Base-by-base conservation (phyloP, 768 basidiomycete genomes). In the Hericium erinaceus region DNA sequence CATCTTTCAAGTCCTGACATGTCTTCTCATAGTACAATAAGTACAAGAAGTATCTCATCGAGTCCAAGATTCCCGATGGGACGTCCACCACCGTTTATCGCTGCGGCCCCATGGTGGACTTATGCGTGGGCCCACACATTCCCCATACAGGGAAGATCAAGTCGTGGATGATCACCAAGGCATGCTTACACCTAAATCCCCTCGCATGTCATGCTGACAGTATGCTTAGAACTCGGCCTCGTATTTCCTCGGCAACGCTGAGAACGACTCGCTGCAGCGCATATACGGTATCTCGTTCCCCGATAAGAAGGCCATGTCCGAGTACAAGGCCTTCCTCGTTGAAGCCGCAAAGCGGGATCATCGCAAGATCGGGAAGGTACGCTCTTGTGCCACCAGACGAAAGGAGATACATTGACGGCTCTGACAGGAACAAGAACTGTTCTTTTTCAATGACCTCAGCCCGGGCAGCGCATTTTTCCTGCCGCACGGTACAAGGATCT, bases 271-370 rank as follows among this genome's bases (percentile, higher is more conserved):
- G 1, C 78, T 99, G 33, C 97, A 98, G 68, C 88, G 97, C 39
- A 83, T 99, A 62, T 99, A 98, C 70, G 97, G 97, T 58, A 92
- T 99, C 70, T 97, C 95, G 0, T 99, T 98, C 83, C 97, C 97
- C 0, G 97, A 98, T 74, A 89, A 89, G 74, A 95, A 97, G 70
- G 92, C 95, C 69, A 74, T 98, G 63, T 75, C 84, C 13, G 97
- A 98, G 59, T 93, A 98, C 81, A 98, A 98, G 76, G 81, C 79
- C 49, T 97, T 97, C 79, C 80, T 98, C 57, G 95, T 83, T 33
- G 95, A 99, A 71, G 97, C 97, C 54, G 95, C 95, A n/a, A 97
- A 90, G 71, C 87, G 95, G 4, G 95, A 99, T 70, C 97, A 98
- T 68, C 77, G 97, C 48, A 92, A 91, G 75, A 98, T 99, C 58